These are phyloP conservation scores for Trichoderma breve DNA, from an alignment of 2,329 filamentous ascomycete genomes.

Conservation along the genomic window DNA sequence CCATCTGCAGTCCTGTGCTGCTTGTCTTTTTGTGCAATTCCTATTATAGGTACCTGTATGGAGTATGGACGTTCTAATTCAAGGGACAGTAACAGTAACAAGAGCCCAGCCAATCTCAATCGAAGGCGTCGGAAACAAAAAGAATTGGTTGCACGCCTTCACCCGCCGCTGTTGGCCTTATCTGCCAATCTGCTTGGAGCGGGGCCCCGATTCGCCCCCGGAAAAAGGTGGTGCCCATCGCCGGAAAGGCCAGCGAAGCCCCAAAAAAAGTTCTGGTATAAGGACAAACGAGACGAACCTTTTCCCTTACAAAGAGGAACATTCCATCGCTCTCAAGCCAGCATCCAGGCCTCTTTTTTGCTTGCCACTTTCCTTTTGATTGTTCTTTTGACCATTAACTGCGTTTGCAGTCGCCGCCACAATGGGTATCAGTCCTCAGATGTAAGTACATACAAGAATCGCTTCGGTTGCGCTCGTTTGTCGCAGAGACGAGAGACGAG, in stretches of 20 bases:
- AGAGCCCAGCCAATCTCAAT: not conserved
- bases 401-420: slow-evolving; percentile 43
- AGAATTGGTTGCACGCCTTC: not conserved
- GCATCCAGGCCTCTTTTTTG: not conserved
- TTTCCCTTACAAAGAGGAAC: not conserved
- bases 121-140: slow-evolving; percentile 11
- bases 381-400: not conserved
- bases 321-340: not conserved
- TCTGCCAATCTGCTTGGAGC: not conserved
- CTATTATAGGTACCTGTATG: no score
- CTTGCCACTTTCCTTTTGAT: not conserved
- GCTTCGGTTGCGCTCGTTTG: not conserved
- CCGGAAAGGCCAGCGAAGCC: slow-evolving; percentile 25
- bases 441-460: slow-evolving; percentile 48
- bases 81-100: not conserved
- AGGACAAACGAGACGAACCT: not conserved
- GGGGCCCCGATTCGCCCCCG: slow-evolving; percentile 17
- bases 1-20: not conserved
- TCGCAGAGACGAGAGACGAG: not conserved
- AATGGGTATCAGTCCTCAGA: slow-evolving; percentile 61
- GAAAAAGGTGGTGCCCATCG: slow-evolving; percentile 24
- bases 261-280: not conserved
- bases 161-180: not conserved
- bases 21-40: not conserved
- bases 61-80: not conserved